Percentiles rank a stretch among this genome's conserved stretches.
These are phyloP conservation scores for Teratosphaeria gauchensis DNA, from an alignment of 2,329 filamentous ascomycete species.

Conservation along the genomic window DNA sequence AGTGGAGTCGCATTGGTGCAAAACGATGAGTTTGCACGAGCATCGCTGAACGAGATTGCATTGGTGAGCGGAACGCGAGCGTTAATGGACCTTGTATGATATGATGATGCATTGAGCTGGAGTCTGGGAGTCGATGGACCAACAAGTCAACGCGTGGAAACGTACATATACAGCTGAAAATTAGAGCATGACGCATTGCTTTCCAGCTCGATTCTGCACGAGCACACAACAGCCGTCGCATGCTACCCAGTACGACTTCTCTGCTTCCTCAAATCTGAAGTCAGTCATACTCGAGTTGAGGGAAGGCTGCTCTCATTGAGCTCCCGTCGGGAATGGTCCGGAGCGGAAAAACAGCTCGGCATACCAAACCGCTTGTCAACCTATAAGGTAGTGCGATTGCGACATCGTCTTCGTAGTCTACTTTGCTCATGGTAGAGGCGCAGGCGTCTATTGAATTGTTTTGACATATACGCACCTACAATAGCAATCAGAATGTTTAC, in stretches of 20 bases:
- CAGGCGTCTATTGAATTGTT: background rate
- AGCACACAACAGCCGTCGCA: too few species aligned
- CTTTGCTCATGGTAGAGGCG: background rate
- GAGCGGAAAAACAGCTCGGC: background rate
- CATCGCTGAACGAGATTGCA: background rate
- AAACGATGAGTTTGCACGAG: background rate
- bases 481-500: background rate
- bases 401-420: background rate
- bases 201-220: too few species aligned
- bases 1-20: background rate
- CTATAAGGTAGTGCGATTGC: background rate
- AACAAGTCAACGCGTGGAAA: too few species aligned
- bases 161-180: too few species aligned
- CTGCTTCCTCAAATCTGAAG: too few species aligned
- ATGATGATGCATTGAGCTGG: background rate
- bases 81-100: background rate
- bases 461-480: background rate
- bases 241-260: too few species aligned
- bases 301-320: background rate
- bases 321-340: background rate
- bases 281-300: too few species aligned
- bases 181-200: too few species aligned
- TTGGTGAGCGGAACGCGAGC: background rate
- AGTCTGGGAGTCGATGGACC: background rate
- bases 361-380: background rate